These are phyloP conservation scores for Moesziomyces aphidis DNA, from an alignment of 1,284 basidiomycete genomes.

Conservation along the genomic window DNA sequence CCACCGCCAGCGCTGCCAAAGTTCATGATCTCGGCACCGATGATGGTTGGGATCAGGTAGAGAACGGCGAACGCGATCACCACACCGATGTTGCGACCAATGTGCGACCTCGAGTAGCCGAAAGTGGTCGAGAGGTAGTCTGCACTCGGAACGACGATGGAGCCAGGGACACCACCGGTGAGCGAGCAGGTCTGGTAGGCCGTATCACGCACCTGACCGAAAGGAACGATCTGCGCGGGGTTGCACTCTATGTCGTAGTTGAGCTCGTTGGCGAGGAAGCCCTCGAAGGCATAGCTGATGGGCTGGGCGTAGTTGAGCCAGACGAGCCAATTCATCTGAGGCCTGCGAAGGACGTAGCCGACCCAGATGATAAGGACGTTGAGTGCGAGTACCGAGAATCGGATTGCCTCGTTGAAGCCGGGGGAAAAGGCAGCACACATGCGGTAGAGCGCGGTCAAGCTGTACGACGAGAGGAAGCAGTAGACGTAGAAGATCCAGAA, in stretches of 20 bases:
- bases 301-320: conserved; percentile 71
- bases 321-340: conserved; percentile 76
- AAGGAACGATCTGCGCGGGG: conserved; percentile 29
- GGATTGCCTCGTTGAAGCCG: conserved; percentile 68
- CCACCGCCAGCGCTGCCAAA: conserved; percentile 52
- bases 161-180: conserved; percentile 69
- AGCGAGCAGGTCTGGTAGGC: conserved; percentile 68
- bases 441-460: conserved; percentile 49
- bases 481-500: conserved; percentile 73
- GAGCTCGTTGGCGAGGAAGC: conserved; percentile 72
- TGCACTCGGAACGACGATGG: conserved; percentile 69
- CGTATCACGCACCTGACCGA: conserved; percentile 16
- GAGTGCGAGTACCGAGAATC: conserved; percentile 50
- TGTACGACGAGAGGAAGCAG: conserved; percentile 50
- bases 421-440: conserved; percentile 49
- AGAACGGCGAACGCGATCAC: conserved; percentile 65
- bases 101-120: conserved; percentile 72
- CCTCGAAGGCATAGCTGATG: conserved; percentile 82
- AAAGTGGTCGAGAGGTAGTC: conserved; percentile 73
- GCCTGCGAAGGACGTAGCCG: conserved; percentile 73
- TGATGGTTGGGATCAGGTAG: conserved; percentile 54
- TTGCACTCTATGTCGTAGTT: conserved; percentile 46
- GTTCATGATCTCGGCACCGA: conserved; percentile 57
- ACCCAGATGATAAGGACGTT: conserved; percentile 51
- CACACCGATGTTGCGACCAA: conserved; percentile 71